These are phyloP conservation scores for Fusarium redolens DNA, from an alignment of 2,329 filamentous ascomycete genomes.

Conservation along the genomic window DNA sequence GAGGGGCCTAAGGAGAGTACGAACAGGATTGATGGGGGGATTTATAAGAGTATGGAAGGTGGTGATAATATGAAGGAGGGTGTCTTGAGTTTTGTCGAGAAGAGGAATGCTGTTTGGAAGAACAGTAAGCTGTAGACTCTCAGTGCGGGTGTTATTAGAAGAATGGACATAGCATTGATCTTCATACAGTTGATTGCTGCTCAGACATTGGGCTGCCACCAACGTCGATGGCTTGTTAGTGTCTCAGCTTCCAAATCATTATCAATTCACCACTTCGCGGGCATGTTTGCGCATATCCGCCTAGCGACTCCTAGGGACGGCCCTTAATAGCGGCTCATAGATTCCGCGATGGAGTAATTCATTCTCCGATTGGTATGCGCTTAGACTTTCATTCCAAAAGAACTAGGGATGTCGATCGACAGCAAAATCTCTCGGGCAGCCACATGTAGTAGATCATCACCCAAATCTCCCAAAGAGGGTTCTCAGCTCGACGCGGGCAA, in stretches of 20 bases:
- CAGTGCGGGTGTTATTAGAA: background rate
- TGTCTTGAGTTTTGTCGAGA: slow-evolving; percentile 80
- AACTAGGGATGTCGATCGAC: slow-evolving; percentile 17
- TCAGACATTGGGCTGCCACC: slow-evolving; percentile 14
- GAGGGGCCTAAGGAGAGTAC: slow-evolving; percentile 73
- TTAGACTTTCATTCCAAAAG: slow-evolving; percentile 2
- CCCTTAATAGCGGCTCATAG: slow-evolving; percentile 33
- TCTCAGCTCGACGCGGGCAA: slow-evolving; percentile 24
- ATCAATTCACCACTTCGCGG: background rate
- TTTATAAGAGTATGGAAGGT: slow-evolving; percentile 69
- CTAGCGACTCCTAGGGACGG: slow-evolving; percentile 34
- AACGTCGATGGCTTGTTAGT: slow-evolving; percentile 30
- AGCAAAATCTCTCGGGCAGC: slow-evolving; percentile 12
- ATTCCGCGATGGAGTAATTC: slow-evolving; percentile 21
- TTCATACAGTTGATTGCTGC: background rate
- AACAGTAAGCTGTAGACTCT: slow-evolving; percentile 66
- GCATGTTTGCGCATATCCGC: background rate
- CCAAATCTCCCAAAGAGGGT: slow-evolving; percentile 1
- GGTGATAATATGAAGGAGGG: slow-evolving; percentile 82
- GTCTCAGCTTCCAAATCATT: background rate
- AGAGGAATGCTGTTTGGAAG: slow-evolving; percentile 75
- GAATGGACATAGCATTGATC: background rate
- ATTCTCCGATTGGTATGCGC: slow-evolving; percentile 26
- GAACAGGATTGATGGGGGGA: slow-evolving; percentile 64
- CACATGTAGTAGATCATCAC: slow-evolving; percentile 9